Evolutionary conservation across 768 basidiomycete genomes (phyloP).

Genomic region (Boletus fagicola): DNA sequence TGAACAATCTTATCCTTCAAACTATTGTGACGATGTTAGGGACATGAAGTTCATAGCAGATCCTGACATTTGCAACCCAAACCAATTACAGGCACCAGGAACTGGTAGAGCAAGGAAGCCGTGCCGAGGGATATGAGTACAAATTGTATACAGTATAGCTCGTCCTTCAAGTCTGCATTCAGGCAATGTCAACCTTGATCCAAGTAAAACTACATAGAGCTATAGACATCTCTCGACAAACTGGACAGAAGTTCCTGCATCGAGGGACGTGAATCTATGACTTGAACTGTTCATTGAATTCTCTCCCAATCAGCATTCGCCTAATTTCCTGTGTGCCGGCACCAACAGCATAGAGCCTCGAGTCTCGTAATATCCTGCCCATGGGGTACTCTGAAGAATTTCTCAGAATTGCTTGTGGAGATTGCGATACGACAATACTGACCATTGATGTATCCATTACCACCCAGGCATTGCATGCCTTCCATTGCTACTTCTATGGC

Average conservation of each 20-base stretch:
- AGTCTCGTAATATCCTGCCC: slow-evolving; percentile 84
- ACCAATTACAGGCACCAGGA: background rate
- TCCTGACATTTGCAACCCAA: background rate
- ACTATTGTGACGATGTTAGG: background rate
- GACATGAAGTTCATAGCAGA: no score
- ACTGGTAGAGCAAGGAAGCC: background rate
- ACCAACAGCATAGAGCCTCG: slow-evolving; percentile 88
- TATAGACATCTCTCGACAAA: background rate
- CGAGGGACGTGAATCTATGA: slow-evolving; percentile 8
- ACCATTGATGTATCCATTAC: slow-evolving; percentile 97
- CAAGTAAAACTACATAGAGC: background rate
- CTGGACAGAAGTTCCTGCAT: background rate
- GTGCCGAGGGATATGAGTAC: background rate
- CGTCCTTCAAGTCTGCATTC: background rate
- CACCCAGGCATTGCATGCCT: slow-evolving; percentile 91
- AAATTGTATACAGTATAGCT: background rate
- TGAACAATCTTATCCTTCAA: background rate
- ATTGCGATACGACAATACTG: slow-evolving; percentile 15
- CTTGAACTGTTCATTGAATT: slow-evolving; percentile 75
- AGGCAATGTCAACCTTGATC: background rate
- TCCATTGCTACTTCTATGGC: slow-evolving; percentile 90
- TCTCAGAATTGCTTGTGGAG: background rate
- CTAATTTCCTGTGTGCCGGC: slow-evolving; percentile 97
- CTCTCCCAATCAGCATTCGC: slow-evolving; percentile 90
- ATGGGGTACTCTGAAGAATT: slow-evolving; percentile 75